Evolutionary conservation across 164 flowering plant species (phyloP), one percentile per base, ranked within the genome.

Genomic region (Berberis vulgaris): DNA sequence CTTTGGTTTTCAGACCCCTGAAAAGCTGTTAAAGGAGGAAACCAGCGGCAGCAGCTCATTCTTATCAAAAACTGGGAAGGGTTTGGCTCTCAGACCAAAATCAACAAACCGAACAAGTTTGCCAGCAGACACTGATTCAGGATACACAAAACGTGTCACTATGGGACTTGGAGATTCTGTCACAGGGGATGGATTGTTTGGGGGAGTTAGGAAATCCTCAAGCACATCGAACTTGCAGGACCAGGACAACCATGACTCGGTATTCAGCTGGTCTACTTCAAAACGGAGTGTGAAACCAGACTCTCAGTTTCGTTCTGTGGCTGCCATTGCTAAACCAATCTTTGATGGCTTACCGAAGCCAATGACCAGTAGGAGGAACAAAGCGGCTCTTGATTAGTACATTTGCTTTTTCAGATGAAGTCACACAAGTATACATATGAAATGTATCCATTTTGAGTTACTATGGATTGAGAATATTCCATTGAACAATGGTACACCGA

Each of bases 261-360:
- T 82, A 42, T 80, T 80, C 0, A 64, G 78, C 4, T 83, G 95
- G 90, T 72, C 84, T 46, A 72, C 81, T 3, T 55, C 89, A 3
- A 88, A 71, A 63, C 81, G 95, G 96, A 85, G 71, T 53, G 74
- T 86, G 76, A 89, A 79, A 66, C 73, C 83, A 2, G 98, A 92
- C 62, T 71, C 86, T 49, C 95, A 83, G 62, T 74, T 82, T 43
- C 65, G 74, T 47, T 79, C 84, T 6, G 60, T 74, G 13, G 71
- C 81, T 57, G 78, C 86, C n/a, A 81, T 84, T 54, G 63, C 84
- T 26, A 83, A 73, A 74, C 94, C 97, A n/a, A 81, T 88, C 59
- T 84, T 84, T 67, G 94, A 91, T 74, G 89, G 91, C 50, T 71
- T 88, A 52, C 83, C 96, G 7, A 88, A 82, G 74, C 94, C 94